Base-by-base conservation (phyloP, 2,329 filamentous ascomycete genomes). In the Colletotrichum caudatum region DNA sequence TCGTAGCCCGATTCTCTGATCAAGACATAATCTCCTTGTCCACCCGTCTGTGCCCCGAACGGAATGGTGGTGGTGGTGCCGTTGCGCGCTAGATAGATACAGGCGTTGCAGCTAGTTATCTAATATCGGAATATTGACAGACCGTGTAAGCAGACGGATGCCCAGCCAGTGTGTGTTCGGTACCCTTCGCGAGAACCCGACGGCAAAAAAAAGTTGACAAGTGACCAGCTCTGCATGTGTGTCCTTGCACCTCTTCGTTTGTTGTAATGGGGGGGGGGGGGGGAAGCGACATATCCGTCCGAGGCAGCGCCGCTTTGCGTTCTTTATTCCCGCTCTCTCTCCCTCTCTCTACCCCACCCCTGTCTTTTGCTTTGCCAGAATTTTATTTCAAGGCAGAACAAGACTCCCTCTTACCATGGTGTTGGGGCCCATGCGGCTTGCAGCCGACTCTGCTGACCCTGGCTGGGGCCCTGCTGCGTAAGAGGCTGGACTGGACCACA, bases 121-220 rank as follows among this genome's bases (percentile, higher is more conserved):
- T 50, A 58, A 35, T 66, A 63, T 33, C 37, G 46, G 29, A 63
- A 54, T 29, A 56, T 48, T 63, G 51, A 46, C 68, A 63, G 39
- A 39, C 35, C 16, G 16, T 53, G 50, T 39, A 20, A 65, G 51
- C 37, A 54, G 64, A 48, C n/a, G 48, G 5, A 51, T 18, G 37
- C 54, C 33, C 63, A 56, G 56, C 63, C 39, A 18, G 64, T 56
- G 16, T 57, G 64, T 56, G 16, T 57, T 69, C 53, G 65, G 51
- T 69, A 48, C 64, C 58, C 44, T 68, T 68, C 50, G 65, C 65
- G 66, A 64, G 48, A 53, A 65, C 50, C 61, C 66, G 66, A 48
- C 65, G 35, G n/a, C n/a, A n/a, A 44, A 60, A 58, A 71, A 66
- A 63, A 71, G 23, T 59, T 54, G 65, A 69, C 69, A 71, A 71